A percentile compares a stretch with the other conserved stretches of the same genome.
Evolutionary conservation across 2,329 filamentous ascomycete species (phyloP).

Genomic region (Fusarium tupiense): DNA sequence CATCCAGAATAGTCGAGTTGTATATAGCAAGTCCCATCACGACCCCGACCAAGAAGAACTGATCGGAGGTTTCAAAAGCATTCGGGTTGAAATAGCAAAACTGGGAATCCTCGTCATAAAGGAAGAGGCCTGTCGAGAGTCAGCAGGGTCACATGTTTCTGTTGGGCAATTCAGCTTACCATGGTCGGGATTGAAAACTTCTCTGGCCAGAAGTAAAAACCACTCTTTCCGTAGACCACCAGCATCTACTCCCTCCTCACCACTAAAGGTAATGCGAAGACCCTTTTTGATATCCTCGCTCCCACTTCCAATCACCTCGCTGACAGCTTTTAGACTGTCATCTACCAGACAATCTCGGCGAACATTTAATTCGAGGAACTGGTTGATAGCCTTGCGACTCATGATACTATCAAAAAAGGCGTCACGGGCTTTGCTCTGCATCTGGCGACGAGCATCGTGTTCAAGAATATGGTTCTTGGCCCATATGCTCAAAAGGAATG

Average conservation of each 20-base stretch:
- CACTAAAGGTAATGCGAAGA: constrained; percentile 83
- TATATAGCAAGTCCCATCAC: constrained; percentile 91
- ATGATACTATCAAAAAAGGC: constrained; percentile 92
- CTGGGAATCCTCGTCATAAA: constrained; percentile 89
- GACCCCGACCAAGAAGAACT: constrained; percentile 90
- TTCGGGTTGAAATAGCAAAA: constrained; percentile 95
- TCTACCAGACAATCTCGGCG: constrained; percentile 88
- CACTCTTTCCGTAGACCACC: constrained; percentile 93
- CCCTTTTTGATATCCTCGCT: constrained; percentile 92
- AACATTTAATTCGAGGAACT: constrained; percentile 80
- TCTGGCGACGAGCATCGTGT: constrained; percentile 86
- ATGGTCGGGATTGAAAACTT: constrained; percentile 91
- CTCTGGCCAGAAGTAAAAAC: constrained; percentile 87
- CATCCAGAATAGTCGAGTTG: constrained; percentile 91
- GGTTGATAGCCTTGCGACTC: constrained; percentile 75
- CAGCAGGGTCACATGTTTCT: constrained; percentile 14
- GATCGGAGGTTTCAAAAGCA: constrained; percentile 89
- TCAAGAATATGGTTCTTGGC: constrained; percentile 92
- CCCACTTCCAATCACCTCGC: constrained; percentile 82
- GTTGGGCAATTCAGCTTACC: constrained; percentile 62
- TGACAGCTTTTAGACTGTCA: constrained; percentile 85
- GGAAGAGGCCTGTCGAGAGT: constrained; percentile 75
- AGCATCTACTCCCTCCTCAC: constrained; percentile 91
- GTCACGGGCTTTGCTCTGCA: constrained; percentile 87
- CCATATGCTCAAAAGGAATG: constrained; percentile 90